Evolutionary conservation across 441 rosid species (phyloP), one percentile per base, ranked within the genome.

Genomic region (Eruca vesicaria): DNA sequence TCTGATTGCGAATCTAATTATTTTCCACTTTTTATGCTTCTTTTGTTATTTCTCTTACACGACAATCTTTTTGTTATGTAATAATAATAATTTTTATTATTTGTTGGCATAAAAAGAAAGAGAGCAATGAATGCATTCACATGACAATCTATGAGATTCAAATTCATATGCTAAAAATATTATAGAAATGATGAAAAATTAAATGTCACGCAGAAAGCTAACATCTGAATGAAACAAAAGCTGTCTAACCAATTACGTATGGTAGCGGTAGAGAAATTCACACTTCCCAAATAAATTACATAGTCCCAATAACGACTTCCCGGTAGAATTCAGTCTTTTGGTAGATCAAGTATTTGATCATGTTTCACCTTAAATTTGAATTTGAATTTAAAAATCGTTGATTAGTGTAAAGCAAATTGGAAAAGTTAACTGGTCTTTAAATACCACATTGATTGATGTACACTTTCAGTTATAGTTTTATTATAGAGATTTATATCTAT

Each of bases 1-100:
- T 48, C 23, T 60, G 62, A 59, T 68, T 35, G 77, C 63, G 80
- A 77, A 77, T 77, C 80, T 77, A 77, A 77, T 59, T 71, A 65
- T 71, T 71, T 76, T 20, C 63, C 11, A 56, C 75, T 69, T 76
- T 76, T 70, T 76, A 15, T 56, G 61, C 31, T 16, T 76, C 23
- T 74, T 66, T 29, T 57, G 41, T 73, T 15, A 32, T 31, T 58
- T 33, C 15, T 66, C 33, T 31, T 28, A 74, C 58, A 38, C 59
- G 67, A 45, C 35, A 48, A 23, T 52, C 66, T 74, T 14, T 60
- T 45, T 20, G 33, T 59, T 43, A 15, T 68, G 58, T 60, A 52
- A 52, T 75, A 52, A 61, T 28, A 14, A 23, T n/a, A 14, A 2
- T 64, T 73, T 43, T 50, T 14, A 29, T 58, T 59, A 60, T 50